Percentiles rank a stretch among this genome's conserved stretches.
Conservation (phyloP, 2,329 filamentous ascomycete species). For the Purpureocillium lavendulum region DNA sequence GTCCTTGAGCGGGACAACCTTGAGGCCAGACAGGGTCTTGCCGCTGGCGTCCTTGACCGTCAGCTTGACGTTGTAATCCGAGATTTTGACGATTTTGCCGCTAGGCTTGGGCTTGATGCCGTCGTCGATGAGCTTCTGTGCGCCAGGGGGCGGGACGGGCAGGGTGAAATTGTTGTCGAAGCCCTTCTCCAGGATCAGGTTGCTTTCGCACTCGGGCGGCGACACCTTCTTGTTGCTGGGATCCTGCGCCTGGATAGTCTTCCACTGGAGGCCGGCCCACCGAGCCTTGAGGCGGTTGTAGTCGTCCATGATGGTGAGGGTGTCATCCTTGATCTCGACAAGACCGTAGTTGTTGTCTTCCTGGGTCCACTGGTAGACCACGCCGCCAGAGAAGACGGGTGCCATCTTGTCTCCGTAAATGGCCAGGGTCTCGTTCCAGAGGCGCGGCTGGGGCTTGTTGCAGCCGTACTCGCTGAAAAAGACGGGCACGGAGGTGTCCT, state of each 20-base stretch:
- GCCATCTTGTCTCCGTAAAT: slow-evolving; percentile 68
- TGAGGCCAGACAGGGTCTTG: slow-evolving; percentile 33
- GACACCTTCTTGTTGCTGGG: slow-evolving; percentile 39
- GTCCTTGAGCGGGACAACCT: slow-evolving; percentile 36
- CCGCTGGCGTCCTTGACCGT: slow-evolving; percentile 32
- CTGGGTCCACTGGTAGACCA: slow-evolving; percentile 75
- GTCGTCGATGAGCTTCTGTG: slow-evolving; percentile 64
- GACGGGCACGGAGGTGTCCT: slow-evolving; percentile 58
- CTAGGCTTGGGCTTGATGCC: slow-evolving; percentile 58
- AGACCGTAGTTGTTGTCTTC: slow-evolving; percentile 61
- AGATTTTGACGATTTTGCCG: slow-evolving; percentile 62
- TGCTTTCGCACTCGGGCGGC: slow-evolving; percentile 55
- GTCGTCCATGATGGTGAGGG: slow-evolving; percentile 51
- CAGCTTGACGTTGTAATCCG: slow-evolving; percentile 49
- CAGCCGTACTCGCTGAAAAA: slow-evolving; percentile 82
- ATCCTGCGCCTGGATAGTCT: slow-evolving; percentile 54
- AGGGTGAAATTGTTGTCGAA: slow-evolving; percentile 78
- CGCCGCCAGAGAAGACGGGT: slow-evolving; percentile 60
- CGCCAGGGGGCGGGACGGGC: slow-evolving; percentile 58
- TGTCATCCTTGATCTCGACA: slow-evolving; percentile 51
- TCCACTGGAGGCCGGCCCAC: slow-evolving; percentile 67
- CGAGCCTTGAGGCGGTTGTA: slow-evolving; percentile 68
- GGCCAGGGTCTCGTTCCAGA: slow-evolving; percentile 66
- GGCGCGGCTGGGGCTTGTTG: slow-evolving; percentile 61
- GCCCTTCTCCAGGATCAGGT: slow-evolving; percentile 56